phyloP scores from a whole-genome alignment of 345 rosid species.

The Populus alba region DNA sequence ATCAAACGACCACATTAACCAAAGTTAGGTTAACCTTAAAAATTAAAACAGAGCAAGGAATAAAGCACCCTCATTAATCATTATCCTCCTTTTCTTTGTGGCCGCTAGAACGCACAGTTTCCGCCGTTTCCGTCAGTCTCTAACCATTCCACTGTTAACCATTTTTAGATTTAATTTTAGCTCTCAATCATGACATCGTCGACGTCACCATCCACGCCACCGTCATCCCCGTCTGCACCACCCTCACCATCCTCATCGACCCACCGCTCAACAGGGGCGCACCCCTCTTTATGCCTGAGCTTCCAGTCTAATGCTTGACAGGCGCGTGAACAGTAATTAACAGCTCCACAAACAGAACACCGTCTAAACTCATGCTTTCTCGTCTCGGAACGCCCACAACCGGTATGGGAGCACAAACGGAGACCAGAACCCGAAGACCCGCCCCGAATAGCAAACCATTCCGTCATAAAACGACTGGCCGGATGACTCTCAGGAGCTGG shows the following conservation, averaged over 20 bases:
- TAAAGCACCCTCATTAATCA: background rate
- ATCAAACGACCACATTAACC: slow-evolving; percentile 11
- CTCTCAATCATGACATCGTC: slow-evolving; percentile 37
- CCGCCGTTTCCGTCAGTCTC: slow-evolving; percentile 11
- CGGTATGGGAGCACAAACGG: slow-evolving; percentile 73
- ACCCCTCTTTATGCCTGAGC: slow-evolving; percentile 74
- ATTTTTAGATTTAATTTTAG: background rate
- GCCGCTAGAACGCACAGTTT: background rate
- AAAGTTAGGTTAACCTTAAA: background rate
- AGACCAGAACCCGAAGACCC: slow-evolving; percentile 49
- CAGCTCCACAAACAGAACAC: slow-evolving; percentile 91
- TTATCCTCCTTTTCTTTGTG: background rate
- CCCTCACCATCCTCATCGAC: slow-evolving; percentile 39
- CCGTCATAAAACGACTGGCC: slow-evolving; percentile 64
- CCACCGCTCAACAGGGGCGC: slow-evolving; percentile 69
- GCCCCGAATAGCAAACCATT: slow-evolving; percentile 59
- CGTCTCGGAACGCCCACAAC: slow-evolving; percentile 93
- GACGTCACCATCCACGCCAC: slow-evolving; percentile 30
- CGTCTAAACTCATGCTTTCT: slow-evolving; percentile 87
- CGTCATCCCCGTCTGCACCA: background rate
- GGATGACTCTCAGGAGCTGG: slow-evolving; percentile 88
- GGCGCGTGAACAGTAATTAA: slow-evolving; percentile 94
- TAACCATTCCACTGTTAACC: background rate
- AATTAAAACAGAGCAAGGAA: slow-evolving; percentile 24
- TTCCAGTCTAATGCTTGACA: slow-evolving; percentile 99